Base-by-base conservation (phyloP, 164 flowering plant genomes). In the Stephania yunnanensis region DNA sequence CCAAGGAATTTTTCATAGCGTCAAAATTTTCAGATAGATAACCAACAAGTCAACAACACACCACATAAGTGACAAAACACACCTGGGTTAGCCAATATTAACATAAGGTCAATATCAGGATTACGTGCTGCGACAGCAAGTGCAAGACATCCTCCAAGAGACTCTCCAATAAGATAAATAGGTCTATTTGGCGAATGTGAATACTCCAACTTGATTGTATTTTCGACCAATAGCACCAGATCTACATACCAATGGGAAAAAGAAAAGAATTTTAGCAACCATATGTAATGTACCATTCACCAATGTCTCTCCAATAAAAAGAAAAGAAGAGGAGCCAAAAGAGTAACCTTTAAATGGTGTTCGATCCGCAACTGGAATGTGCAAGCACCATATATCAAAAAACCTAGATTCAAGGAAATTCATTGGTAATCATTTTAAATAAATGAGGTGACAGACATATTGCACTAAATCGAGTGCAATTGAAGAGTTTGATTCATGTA, bases 61-160 rank as follows among this genome's bases (percentile, higher is more conserved):
- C 12, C 7, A 19, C 17, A 5, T n/a, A 30, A 64, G 10, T 64
- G 50, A 70, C 55, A 22, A 73, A 69, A 42, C 71, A 74, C 71
- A 87, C 95, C 95, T 83, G 97, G 95, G 78, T 91, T 91, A 52
- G 87, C 86, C 84, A 89, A 79, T 72, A 92, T 80, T 13, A 91
- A 74, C n/a, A 83, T 77, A 74, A 90, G 87, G 82, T 92, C 94
- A 25, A 88, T 80, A 64, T 81, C 78, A 50, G 91, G 89, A 73
- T 90, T 89, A 69, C 80, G 82, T 4, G 94, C 92, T 19, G 97
- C 94, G 75, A 92, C 89, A 67, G 88, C 85, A 36, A 92, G 80
- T 29, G 94, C 94, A 81, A 91, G 83, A 77, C 92, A 91, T 73
- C 78, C 94, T 77, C 97, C 94, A 68, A 90, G 46, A 72, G 94